Conservation (phyloP, 306 rosid species). For the Bauhinia variegata region DNA sequence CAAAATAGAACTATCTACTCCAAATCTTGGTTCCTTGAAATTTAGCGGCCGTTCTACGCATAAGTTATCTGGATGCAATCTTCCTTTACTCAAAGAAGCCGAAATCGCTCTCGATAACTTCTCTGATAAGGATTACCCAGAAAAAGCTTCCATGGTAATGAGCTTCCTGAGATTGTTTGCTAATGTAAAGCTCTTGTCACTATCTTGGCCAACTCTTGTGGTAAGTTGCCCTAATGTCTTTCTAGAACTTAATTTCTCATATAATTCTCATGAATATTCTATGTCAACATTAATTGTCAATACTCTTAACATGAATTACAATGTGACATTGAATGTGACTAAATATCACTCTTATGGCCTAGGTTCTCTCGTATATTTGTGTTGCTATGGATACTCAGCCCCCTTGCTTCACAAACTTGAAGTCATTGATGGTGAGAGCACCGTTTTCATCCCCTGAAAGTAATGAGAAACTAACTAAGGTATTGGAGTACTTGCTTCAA, state of each 20-base stretch:
- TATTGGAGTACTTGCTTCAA: constrained; percentile 21
- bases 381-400: constrained; percentile 1
- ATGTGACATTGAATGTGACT: constrained; percentile 8
- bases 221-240: no score
- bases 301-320: neutral
- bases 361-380: constrained; percentile 8
- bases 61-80: constrained; percentile 4
- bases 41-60: constrained; percentile 20
- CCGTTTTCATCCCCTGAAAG: neutral
- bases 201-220: no score
- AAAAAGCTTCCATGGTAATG: neutral
- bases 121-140: accelerated
- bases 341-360: constrained; percentile 17
- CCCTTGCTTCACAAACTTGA: constrained; percentile 32
- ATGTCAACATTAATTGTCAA: neutral
- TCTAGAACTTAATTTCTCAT: no score
- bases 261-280: neutral
- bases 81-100: constrained; percentile 19
- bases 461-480: constrained; percentile 1
- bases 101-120: neutral
- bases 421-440: constrained; percentile 25
- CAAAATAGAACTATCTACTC: constrained; percentile 27
- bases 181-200: constrained; percentile 32
- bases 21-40: constrained; percentile 22
- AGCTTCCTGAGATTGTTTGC: constrained; percentile 28